phyloP scores from a whole-genome alignment of 495 filamentous ascomycete species.

The Tuber magnatum region DNA sequence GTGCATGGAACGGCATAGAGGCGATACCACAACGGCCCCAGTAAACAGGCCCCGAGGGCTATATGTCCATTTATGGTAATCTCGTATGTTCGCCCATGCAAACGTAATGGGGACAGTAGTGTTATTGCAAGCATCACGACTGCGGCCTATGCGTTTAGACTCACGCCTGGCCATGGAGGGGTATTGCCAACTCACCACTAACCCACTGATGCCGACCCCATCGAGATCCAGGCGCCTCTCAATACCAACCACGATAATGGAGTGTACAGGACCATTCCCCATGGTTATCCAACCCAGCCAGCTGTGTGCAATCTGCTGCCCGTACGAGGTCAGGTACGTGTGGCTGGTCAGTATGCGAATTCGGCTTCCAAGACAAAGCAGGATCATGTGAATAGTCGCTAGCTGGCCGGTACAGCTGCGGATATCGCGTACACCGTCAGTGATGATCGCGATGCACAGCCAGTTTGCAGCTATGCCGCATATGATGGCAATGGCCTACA shows the following conservation, averaged over 20 bases:
- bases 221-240: background rate
- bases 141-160: background rate
- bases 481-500: background rate
- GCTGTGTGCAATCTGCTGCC: background rate
- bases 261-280: background rate
- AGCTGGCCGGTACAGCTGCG: background rate
- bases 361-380: background rate
- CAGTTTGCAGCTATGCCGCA: background rate
- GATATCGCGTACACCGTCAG: background rate
- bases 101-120: background rate
- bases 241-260: background rate
- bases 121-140: background rate
- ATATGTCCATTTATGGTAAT: background rate
- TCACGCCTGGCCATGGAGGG: background rate
- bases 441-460: background rate
- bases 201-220: background rate
- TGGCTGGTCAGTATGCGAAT: background rate
- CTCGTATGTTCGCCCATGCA: background rate
- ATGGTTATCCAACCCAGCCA: background rate
- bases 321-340: background rate
- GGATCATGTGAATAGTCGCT: background rate
- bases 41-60: background rate
- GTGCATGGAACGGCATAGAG: conserved; percentile 10
- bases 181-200: background rate
- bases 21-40: conserved; percentile 11